These are phyloP conservation scores for Pterocarpus santalinus DNA, from an alignment of 306 rosid species.

Conservation along the genomic window DNA sequence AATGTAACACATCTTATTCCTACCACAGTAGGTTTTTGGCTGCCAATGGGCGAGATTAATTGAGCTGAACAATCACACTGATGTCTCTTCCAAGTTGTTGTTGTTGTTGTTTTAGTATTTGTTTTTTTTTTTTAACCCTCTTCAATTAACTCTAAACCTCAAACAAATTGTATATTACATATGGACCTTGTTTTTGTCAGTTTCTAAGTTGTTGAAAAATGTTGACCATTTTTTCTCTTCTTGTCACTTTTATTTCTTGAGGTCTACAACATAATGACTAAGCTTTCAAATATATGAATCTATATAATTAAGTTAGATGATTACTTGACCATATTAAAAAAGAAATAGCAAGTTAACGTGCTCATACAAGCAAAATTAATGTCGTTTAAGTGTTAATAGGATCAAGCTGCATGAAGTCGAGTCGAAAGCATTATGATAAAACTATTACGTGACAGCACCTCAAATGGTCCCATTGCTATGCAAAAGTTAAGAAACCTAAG, in stretches of 20 bases:
- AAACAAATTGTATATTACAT: neutral
- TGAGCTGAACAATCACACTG: conserved; percentile 28
- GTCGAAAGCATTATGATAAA: conserved; percentile 15
- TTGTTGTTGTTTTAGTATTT: neutral
- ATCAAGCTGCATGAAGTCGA: conserved; percentile 1
- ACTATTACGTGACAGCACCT: conserved; percentile 10
- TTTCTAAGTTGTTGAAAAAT: conserved; percentile 12
- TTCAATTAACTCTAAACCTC: conserved; percentile 18
- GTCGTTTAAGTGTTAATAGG: neutral
- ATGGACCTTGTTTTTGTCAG: conserved; percentile 21
- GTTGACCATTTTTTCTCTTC: conserved; percentile 4
- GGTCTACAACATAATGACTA: conserved; percentile 26
- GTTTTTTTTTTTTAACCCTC: neutral
- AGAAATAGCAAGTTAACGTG: neutral
- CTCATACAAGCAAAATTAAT: neutral
- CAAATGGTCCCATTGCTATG: neutral
- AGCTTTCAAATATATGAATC: conserved; percentile 6
- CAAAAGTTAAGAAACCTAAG: neutral
- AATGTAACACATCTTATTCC: conserved; percentile 30
- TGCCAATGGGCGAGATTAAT: conserved; percentile 20
- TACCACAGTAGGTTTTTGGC: conserved; percentile 38
- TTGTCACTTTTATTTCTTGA: conserved; percentile 36
- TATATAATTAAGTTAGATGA: conserved; percentile 14
- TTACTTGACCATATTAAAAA: neutral
- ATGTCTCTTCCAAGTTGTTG: conserved; percentile 8